Percentiles rank a stretch among this genome's conserved stretches.
phyloP scores from a whole-genome alignment of 2,329 filamentous ascomycete species.

The Akanthomyces dipterigenus region DNA sequence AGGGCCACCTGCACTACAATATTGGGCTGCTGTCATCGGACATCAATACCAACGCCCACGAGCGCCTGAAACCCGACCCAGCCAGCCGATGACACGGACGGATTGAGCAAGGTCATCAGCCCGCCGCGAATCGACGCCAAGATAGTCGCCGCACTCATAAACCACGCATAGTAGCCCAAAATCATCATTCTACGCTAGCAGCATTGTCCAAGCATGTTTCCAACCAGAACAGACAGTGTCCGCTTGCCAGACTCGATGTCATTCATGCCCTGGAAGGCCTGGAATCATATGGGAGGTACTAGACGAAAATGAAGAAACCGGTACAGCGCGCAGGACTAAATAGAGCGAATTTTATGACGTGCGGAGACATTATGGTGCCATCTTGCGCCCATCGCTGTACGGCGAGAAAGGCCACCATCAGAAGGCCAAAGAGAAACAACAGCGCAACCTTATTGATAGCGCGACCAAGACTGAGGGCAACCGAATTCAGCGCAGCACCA shows the following conservation, averaged over 20 bases:
- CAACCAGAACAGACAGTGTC: conserved; percentile 34
- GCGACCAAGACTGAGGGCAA: conserved; percentile 5
- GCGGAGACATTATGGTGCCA: conserved; percentile 30
- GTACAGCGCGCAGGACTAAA: conserved; percentile 16
- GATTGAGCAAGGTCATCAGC: conserved; percentile 34
- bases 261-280: conserved; percentile 34
- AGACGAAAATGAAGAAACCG: conserved; percentile 23
- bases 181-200: conserved; percentile 30
- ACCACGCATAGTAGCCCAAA: conserved; percentile 39
- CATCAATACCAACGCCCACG: conserved; percentile 31
- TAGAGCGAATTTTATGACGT: conserved; percentile 31
- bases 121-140: conserved; percentile 32
- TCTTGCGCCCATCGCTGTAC: conserved; percentile 26
- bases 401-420: conserved; percentile 30
- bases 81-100: conserved; percentile 24
- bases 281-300: conserved; percentile 42
- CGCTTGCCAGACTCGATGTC: conserved; percentile 33
- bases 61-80: conserved; percentile 41
- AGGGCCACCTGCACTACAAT: conserved; percentile 35
- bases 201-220: conserved; percentile 29
- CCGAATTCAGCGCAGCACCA: conserved; percentile 32
- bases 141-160: conserved; percentile 31
- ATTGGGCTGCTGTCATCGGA: conserved; percentile 32
- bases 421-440: conserved; percentile 26
- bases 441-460: conserved; percentile 26